Base-by-base conservation (phyloP, 108 stramenopile genomes). In the Cyclotella atomus region DNA sequence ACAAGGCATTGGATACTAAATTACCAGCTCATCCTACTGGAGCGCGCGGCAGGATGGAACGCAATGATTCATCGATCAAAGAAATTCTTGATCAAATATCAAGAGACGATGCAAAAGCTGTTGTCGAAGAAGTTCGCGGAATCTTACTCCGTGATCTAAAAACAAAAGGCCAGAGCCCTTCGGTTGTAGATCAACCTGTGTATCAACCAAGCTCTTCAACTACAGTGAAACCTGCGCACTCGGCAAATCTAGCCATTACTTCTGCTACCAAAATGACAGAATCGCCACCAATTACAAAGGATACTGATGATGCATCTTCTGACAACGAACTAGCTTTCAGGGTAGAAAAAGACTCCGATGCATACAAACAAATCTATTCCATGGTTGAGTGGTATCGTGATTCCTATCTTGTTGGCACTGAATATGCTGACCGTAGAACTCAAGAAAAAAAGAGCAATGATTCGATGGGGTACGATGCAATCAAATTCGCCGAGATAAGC, bases 331-430 rank as follows among this genome's bases (percentile, higher is more conserved):
- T 80, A 50, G 71, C 71, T 43, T 80, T 80, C 46, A 68, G 52
- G 19, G 62, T 80, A 30, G 30, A 32, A 16, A 72, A 57, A 68
- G 67, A 80, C 21, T 80, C 79, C 2, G 79, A 80, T 20, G 45
- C 66, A 19, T 80, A 80, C 52, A 55, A 32, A 27, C 73, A 38
- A 24, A 73, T 80, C 20, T 52, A 67, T 35, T 80, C 79, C 27
- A 73, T 68, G 52, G 71, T 68, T 10, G 34, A 73, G 24, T 80
- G 79, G 79, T 68, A 80, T 28, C 66, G 79, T 34, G 79, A 80
- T 63, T 63, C 71, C 6, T 73, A 59, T 60, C 46, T 80, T 0
- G 44, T 73, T 15, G 71, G 79, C 2, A 21, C 59, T 16, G 59
- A 61, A n/a, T 73, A 54, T 73, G 71, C 79, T 45, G 67, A 73